Conservation (phyloP, 148 eudicot genomes). For the Camellia japonica region DNA sequence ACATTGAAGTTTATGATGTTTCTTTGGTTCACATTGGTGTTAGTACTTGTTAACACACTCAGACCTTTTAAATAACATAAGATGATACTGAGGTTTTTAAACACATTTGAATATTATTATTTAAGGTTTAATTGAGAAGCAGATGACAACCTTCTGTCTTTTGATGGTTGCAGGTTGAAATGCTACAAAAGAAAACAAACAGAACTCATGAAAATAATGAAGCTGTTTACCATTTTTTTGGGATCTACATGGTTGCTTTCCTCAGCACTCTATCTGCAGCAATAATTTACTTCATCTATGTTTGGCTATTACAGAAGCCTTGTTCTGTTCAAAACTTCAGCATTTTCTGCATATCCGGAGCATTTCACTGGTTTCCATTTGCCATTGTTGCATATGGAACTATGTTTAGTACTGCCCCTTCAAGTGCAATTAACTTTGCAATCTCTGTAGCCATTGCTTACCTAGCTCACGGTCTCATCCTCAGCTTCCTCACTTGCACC, state of each 20-base stretch:
- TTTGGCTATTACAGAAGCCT: slow-evolving; percentile 16
- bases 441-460: slow-evolving; percentile 33
- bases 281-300: slow-evolving; percentile 30
- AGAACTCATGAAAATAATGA: slow-evolving; percentile 9
- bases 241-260: slow-evolving; percentile 42
- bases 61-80: not conserved
- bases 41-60: too few species aligned
- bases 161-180: slow-evolving; percentile 18
- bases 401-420: slow-evolving; percentile 20
- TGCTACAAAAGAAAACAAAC: slow-evolving; percentile 3
- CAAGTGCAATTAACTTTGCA: slow-evolving; percentile 29
- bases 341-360: slow-evolving; percentile 40
- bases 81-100: not conserved
- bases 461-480: slow-evolving; percentile 46
- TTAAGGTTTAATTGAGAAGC: not conserved
- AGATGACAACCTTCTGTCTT: slow-evolving; percentile 3
- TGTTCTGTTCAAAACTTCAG: slow-evolving; percentile 29
- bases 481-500: slow-evolving; percentile 29
- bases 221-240: slow-evolving; percentile 36
- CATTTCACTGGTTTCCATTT: slow-evolving; percentile 54
- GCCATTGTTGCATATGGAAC: slow-evolving; percentile 32
- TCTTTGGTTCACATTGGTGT: too few species aligned
- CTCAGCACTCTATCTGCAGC: slow-evolving; percentile 48
- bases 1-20: too few species aligned
- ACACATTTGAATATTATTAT: too few species aligned